Percentiles rank a stretch among this genome's conserved stretches.
Conservation (phyloP, 1,139 yeast species). For the Waltiozyma solani region DNA sequence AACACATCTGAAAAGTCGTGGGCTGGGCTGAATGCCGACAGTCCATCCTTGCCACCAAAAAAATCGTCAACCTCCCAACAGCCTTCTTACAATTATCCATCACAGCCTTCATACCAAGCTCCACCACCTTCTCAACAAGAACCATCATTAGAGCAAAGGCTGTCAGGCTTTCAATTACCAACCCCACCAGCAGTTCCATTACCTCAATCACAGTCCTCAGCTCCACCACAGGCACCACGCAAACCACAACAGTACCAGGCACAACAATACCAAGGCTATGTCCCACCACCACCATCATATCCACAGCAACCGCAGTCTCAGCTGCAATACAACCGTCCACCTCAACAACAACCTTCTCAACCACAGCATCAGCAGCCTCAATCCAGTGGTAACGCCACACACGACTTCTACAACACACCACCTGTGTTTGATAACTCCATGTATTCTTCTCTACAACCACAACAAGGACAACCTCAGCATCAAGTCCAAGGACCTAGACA, state of each 20-base stretch:
- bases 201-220: background rate
- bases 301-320: slow-evolving; percentile 1
- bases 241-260: background rate
- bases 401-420: background rate
- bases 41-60: background rate
- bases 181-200: background rate
- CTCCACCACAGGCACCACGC: background rate
- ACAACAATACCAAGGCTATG: background rate
- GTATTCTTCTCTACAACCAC: background rate
- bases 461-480: background rate
- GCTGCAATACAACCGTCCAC: background rate
- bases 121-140: background rate
- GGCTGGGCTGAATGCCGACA: background rate
- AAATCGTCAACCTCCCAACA: background rate
- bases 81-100: background rate
- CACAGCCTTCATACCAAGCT: background rate
- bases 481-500: background rate
- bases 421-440: background rate
- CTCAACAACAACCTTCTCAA: slow-evolving; percentile 1
- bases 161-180: background rate
- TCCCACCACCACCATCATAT: background rate
- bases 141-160: background rate
- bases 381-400: background rate
- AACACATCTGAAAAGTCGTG: background rate
- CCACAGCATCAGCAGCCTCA: slow-evolving; percentile 3